These are phyloP conservation scores for Pyracantha coccinea DNA, from an alignment of 331 rosid species.

Conservation along the genomic window DNA sequence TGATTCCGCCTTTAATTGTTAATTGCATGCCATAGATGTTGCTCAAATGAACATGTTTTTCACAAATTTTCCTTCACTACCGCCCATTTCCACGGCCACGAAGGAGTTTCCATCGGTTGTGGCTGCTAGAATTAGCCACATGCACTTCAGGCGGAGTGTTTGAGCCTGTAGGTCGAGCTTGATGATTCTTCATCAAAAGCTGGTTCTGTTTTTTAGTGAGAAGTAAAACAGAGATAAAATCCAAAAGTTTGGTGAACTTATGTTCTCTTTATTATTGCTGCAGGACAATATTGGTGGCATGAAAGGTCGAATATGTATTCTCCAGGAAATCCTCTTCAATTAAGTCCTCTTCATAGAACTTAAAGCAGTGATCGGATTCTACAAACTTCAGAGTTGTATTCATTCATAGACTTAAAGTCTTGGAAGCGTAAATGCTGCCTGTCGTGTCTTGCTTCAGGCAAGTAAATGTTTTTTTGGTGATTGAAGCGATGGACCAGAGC, in stretches of 20 bases:
- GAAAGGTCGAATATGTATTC: rapidly evolving
- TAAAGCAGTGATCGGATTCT: not conserved
- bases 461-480: not conserved
- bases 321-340: rapidly evolving
- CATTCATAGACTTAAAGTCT: not conserved
- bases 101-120: not conserved
- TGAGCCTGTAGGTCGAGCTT: too few relatives aligned
- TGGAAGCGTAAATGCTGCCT: not conserved
- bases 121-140: too few relatives aligned
- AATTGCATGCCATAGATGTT: too few relatives aligned
- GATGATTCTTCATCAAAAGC: too few relatives aligned
- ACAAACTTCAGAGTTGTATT: not conserved
- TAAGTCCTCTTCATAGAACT: not conserved
- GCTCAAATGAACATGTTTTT: too few relatives aligned
- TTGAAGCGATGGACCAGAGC: rapidly evolving
- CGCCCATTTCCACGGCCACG: rapidly evolving
- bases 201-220: rapidly evolving
- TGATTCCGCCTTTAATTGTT: too few relatives aligned
- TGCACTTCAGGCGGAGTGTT: not conserved
- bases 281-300: not conserved
- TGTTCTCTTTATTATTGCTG: too few relatives aligned
- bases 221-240: too few relatives aligned
- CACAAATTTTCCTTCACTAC: too few relatives aligned
- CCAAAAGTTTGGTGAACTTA: not conserved
- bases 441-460: too few relatives aligned